Percentiles rank a stretch among this genome's conserved stretches.
Conservation (phyloP, 2,329 filamentous ascomycete genomes). For the Tolypocladium ovalisporum region DNA sequence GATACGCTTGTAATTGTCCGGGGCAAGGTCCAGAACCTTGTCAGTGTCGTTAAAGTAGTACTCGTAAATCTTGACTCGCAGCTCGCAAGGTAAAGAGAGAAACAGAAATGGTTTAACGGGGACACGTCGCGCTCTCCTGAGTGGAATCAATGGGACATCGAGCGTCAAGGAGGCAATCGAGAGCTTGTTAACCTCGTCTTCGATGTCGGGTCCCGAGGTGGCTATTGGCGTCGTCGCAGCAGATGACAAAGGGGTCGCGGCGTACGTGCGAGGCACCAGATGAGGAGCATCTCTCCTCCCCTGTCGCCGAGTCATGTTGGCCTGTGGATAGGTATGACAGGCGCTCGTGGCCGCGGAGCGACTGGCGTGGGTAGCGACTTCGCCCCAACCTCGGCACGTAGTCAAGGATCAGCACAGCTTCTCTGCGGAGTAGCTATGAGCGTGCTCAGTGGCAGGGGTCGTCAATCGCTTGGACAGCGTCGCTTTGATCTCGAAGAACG, state of each 20-base stretch:
- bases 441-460: not conserved
- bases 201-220: slow-evolving; percentile 25
- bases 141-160: slow-evolving; percentile 20
- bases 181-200: slow-evolving; percentile 28
- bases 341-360: not conserved
- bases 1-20: slow-evolving; percentile 51
- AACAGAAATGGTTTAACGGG: slow-evolving; percentile 47
- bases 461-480: too few species aligned
- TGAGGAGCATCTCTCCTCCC: slow-evolving; percentile 5
- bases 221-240: slow-evolving; percentile 21
- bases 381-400: not conserved
- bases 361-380: not conserved
- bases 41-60: slow-evolving; percentile 46
- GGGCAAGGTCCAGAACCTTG: slow-evolving; percentile 54
- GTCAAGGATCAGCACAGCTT: not conserved
- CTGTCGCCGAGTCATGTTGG: slow-evolving; percentile 13
- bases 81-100: slow-evolving; percentile 55
- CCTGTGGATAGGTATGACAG: not conserved
- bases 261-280: slow-evolving; percentile 21
- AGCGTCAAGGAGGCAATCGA: slow-evolving; percentile 33
- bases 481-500: slow-evolving; percentile 6
- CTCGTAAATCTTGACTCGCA: slow-evolving; percentile 59
- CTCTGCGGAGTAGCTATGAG: not conserved
- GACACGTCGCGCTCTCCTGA: slow-evolving; percentile 17
- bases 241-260: slow-evolving; percentile 11